Conservation (phyloP, 176 grass and related monocot species). For the Dactylis glomerata region DNA sequence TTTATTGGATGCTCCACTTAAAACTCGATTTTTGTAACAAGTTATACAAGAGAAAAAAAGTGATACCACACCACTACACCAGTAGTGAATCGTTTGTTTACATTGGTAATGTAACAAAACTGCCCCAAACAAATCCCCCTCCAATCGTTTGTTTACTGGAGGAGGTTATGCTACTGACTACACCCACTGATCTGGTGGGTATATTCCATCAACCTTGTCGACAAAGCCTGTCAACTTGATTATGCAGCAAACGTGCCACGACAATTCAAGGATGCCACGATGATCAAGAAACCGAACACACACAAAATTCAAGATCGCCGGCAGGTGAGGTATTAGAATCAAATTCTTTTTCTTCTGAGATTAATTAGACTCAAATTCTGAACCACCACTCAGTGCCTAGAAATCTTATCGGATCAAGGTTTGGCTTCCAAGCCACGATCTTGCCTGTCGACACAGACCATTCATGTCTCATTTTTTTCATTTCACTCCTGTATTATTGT, state of each 20-base stretch:
- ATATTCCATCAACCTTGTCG: no score
- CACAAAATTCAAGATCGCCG: no score
- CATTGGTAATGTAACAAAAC: not conserved
- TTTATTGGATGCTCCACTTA: not conserved
- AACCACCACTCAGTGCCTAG: not conserved
- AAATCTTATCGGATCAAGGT: not conserved
- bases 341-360: no score
- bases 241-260: no score
- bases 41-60: not conserved
- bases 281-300: no score
- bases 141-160: no score
- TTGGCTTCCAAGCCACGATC: not conserved
- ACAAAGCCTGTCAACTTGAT: no score
- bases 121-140: no score
- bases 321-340: not conserved
- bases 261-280: no score
- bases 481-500: not conserved
- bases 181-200: no score
- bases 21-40: no score
- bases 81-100: not conserved
- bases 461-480: not conserved
- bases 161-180: no score
- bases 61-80: not conserved
- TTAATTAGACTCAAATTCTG: not conserved
- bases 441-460: not conserved